Evolutionary conservation across 2,329 filamentous ascomycete species (phyloP).

Genomic region (Trichophyton schoenleinii): DNA sequence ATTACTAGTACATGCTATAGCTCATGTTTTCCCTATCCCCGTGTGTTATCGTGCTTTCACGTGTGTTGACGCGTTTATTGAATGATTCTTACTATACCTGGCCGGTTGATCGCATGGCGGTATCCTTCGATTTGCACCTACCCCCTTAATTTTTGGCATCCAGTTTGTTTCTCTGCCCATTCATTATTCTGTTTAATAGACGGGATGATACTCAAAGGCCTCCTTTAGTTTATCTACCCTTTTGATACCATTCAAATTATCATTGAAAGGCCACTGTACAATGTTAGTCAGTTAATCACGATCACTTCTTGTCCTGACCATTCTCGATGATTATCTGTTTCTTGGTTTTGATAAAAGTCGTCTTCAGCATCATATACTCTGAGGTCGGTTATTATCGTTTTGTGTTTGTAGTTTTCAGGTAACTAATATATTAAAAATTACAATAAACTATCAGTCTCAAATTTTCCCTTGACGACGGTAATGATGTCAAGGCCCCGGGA

Average conservation of each 20-base stretch:
- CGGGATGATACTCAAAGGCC: conserved; percentile 1
- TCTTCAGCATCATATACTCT: background rate
- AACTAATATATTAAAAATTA: too few relatives aligned
- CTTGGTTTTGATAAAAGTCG: background rate
- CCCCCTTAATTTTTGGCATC: background rate
- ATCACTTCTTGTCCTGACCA: background rate
- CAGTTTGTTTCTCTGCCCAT: conserved; percentile 1
- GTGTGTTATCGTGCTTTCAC: background rate
- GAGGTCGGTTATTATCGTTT: background rate
- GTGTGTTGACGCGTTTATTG: conserved; percentile 1
- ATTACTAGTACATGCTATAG: conserved; percentile 3
- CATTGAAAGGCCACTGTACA: background rate
- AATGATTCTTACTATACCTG: conserved; percentile 2
- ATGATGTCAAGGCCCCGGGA: too few relatives aligned
- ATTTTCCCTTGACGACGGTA: too few relatives aligned
- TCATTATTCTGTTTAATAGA: background rate
- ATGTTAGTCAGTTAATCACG: background rate
- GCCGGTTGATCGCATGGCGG: background rate
- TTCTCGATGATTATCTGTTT: background rate
- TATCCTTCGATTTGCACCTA: conserved; percentile 1
- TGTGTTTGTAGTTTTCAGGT: background rate
- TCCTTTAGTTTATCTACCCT: background rate
- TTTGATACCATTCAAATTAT: conserved; percentile 2
- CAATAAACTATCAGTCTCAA: too few relatives aligned
- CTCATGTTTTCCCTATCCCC: background rate